phyloP scores from a whole-genome alignment of 2,329 filamentous ascomycete species.

The Aspergillus sp. region DNA sequence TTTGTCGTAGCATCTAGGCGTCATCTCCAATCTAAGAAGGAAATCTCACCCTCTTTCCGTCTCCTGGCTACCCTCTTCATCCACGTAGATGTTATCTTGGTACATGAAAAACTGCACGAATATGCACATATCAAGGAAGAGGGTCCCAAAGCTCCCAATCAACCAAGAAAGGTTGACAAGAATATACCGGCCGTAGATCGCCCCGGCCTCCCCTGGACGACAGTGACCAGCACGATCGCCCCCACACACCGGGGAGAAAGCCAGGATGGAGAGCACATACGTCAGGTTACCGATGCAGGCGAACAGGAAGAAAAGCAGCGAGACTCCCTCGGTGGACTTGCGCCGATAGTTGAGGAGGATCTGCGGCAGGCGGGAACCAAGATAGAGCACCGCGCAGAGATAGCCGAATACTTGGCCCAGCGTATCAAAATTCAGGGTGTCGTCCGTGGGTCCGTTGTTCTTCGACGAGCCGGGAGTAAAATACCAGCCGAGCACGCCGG shows the following conservation, averaged over 20 bases:
- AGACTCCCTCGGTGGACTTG: conserved; percentile 90
- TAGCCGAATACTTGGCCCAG: conserved; percentile 92
- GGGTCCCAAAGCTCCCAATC: conserved; percentile 80
- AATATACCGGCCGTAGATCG: conserved; percentile 76
- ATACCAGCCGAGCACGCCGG: conserved; percentile 84
- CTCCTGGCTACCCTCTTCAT: conserved; percentile 13
- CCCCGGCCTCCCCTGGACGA: conserved; percentile 60
- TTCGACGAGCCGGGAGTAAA: conserved; percentile 53
- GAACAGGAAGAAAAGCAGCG: conserved; percentile 93
- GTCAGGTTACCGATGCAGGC: conserved; percentile 94
- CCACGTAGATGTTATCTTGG: conserved; percentile 37
- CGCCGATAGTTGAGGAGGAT: conserved; percentile 87
- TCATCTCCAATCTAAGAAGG: background rate
- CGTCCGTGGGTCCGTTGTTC: conserved; percentile 30
- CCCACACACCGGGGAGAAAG: conserved; percentile 73
- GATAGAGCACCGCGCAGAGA: conserved; percentile 83
- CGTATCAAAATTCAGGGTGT: conserved; percentile 62
- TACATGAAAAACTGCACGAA: conserved; percentile 94
- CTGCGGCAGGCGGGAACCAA: conserved; percentile 85
- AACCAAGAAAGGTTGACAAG: conserved; percentile 90
- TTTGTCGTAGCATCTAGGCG: background rate
- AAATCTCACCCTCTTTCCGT: background rate
- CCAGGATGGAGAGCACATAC: conserved; percentile 87
- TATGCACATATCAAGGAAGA: conserved; percentile 79
- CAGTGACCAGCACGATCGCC: conserved; percentile 46